A percentile compares a stretch with the other conserved stretches of the same genome.
These are phyloP conservation scores for Pseudogymnoascus sp. DNA, from an alignment of 2,329 filamentous ascomycete species.

Conservation along the genomic window DNA sequence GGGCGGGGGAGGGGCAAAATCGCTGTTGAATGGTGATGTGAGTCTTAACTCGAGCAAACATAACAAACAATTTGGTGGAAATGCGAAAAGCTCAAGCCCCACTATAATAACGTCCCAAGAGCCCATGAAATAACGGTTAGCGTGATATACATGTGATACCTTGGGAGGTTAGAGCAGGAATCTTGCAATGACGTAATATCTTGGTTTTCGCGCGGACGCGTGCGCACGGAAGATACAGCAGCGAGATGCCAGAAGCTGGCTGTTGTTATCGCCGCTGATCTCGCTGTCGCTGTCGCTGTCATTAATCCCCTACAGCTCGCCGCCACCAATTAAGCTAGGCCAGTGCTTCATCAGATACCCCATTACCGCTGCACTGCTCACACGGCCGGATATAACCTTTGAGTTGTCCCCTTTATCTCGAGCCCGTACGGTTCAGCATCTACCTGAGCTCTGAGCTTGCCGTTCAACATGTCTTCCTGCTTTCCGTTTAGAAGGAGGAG, in stretches of 20 bases:
- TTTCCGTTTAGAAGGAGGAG: constrained; percentile 27
- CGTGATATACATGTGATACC: constrained; percentile 1
- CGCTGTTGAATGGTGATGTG: neutral
- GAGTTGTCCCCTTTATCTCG: neutral
- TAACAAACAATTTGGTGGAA: neutral
- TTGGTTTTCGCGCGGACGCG: neutral
- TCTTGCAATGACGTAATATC: neutral
- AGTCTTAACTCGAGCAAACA: constrained; percentile 1
- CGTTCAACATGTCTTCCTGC: constrained; percentile 27
- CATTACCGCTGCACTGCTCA: neutral
- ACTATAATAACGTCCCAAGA: neutral
- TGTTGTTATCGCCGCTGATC: neutral
- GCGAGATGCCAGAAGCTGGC: neutral
- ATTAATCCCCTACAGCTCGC: neutral
- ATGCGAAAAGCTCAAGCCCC: neutral
- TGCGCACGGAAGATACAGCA: neutral
- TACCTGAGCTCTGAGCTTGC: neutral
- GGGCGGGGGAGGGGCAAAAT: neutral
- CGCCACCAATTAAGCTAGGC: neutral
- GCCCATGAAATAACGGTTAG: neutral
- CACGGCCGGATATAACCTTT: neutral
- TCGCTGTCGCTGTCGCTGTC: neutral
- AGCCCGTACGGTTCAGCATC: neutral
- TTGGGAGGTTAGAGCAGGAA: constrained; percentile 5
- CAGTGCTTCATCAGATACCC: neutral